Percentiles rank a stretch among this genome's conserved stretches.
phyloP scores from a whole-genome alignment of 768 basidiomycete genomes.

The Lactifluus subvellereus region DNA sequence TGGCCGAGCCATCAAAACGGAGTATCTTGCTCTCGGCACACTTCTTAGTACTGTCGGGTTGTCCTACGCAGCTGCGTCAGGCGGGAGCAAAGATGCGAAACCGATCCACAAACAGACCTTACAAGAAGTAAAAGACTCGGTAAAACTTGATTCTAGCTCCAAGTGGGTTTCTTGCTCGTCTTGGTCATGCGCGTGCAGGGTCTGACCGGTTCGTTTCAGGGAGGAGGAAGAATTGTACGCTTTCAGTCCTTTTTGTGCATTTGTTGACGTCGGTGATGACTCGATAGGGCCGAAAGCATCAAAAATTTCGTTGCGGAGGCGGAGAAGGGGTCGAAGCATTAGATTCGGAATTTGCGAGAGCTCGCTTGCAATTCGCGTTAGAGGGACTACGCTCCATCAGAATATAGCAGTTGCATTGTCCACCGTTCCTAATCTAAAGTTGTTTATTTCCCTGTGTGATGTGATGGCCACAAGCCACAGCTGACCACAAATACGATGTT shows the following conservation, averaged over 20 bases:
- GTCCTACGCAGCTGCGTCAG: slow-evolving; percentile 47
- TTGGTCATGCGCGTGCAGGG: background rate
- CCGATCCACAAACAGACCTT: slow-evolving; percentile 37
- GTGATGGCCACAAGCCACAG: background rate
- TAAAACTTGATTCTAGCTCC: slow-evolving; percentile 60
- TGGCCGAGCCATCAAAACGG: slow-evolving; percentile 75
- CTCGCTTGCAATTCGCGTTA: background rate
- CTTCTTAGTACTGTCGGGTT: slow-evolving; percentile 52
- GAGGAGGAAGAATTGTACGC: slow-evolving; percentile 85
- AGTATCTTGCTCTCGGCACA: slow-evolving; percentile 70
- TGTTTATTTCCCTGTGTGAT: background rate
- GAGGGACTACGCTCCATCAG: background rate
- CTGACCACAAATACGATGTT: background rate
- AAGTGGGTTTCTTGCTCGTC: slow-evolving; percentile 41
- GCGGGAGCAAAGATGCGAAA: slow-evolving; percentile 47
- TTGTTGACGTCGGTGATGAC: slow-evolving; percentile 33
- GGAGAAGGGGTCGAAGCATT: slow-evolving; percentile 59
- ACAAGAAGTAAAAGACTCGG: slow-evolving; percentile 51
- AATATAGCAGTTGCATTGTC: slow-evolving; percentile 2
- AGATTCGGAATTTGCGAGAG: slow-evolving; percentile 34
- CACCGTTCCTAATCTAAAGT: background rate
- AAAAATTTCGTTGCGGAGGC: slow-evolving; percentile 75
- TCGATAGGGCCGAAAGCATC: slow-evolving; percentile 59
- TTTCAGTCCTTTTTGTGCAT: slow-evolving; percentile 18
- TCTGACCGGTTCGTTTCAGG: slow-evolving; percentile 34